Conservation (phyloP, 306 rosid genomes). For the Ochetophila trinervis region DNA sequence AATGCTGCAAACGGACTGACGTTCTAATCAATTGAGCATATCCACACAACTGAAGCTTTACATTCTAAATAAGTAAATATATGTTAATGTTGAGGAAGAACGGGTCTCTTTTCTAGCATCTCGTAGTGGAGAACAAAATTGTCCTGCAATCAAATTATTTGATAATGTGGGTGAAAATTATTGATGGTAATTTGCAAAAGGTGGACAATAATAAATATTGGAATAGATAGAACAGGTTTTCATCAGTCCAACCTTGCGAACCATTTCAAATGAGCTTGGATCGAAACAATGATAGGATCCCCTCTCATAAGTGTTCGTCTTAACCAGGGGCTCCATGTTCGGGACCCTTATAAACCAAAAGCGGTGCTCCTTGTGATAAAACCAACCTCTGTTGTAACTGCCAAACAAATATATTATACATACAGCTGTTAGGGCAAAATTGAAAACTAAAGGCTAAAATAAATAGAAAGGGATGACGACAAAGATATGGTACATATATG, state of each 20-base stretch:
- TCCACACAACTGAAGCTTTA: conserved; percentile 37
- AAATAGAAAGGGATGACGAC: background rate
- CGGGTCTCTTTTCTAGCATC: conserved; percentile 78
- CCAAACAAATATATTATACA: conserved; percentile 1
- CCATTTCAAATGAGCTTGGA: conserved; percentile 71
- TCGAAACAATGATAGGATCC: conserved; percentile 90
- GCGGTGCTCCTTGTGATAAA: conserved; percentile 82
- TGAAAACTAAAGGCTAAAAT: conserved; percentile 15
- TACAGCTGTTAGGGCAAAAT: conserved; percentile 15
- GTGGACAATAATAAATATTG: background rate
- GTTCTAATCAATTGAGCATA: conserved; percentile 28
- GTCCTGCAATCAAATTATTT: conserved; percentile 58
- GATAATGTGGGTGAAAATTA: background rate
- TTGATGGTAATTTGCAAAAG: background rate
- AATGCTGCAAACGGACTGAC: conserved; percentile 30
- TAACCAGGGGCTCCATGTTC: conserved; percentile 77
- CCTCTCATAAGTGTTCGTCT: conserved; percentile 71
- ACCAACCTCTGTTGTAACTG: conserved; percentile 84
- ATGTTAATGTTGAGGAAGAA: conserved; percentile 61
- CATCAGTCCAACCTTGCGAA: conserved; percentile 67
- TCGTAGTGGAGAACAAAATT: conserved; percentile 75
- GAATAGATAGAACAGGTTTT: background rate
- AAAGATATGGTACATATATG: background rate
- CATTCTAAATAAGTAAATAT: conserved; percentile 28
- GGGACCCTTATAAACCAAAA: conserved; percentile 69